phyloP scores from a whole-genome alignment of 768 basidiomycete species.

The Coprinellus micaceus region DNA sequence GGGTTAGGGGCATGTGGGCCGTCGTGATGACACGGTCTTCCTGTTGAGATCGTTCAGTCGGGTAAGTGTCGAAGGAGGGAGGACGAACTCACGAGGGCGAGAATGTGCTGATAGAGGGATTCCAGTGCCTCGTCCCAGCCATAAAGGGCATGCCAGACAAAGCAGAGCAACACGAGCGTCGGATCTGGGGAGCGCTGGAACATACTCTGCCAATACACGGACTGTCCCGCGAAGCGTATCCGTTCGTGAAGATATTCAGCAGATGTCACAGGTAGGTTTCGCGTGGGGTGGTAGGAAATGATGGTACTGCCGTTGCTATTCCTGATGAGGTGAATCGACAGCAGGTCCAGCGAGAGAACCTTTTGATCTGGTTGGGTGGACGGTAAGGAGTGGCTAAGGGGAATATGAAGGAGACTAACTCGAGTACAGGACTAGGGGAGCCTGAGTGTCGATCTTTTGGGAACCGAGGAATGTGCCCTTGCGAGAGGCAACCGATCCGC shows the following conservation, averaged over 20 bases:
- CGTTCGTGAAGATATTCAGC: constrained; percentile 43
- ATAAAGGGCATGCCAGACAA: constrained; percentile 56
- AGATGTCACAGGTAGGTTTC: constrained; percentile 35
- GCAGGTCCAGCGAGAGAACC: constrained; percentile 32
- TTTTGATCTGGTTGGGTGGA: too few species aligned
- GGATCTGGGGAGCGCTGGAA: constrained; percentile 42
- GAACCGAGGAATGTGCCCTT: constrained; percentile 21
- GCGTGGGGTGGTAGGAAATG: constrained; percentile 45
- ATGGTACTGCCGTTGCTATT: constrained; percentile 43
- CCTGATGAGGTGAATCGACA: constrained; percentile 48
- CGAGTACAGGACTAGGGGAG: constrained; percentile 23
- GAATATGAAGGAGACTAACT: too few species aligned
- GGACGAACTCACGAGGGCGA: constrained; percentile 36
- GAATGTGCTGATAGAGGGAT: constrained; percentile 46
- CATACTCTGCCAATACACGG: constrained; percentile 43
- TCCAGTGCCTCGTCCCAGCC: constrained; percentile 60
- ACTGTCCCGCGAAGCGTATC: constrained; percentile 44
- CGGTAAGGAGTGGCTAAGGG: too few species aligned
- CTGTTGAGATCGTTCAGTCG: constrained; percentile 24
- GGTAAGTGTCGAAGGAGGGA: not conserved
- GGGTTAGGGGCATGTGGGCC: constrained; percentile 42
- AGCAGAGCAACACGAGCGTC: constrained; percentile 48
- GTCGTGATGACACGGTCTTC: constrained; percentile 46
- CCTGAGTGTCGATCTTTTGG: constrained; percentile 29
- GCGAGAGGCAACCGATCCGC: too few species aligned